Conservation (phyloP, 1,139 yeast genomes). For the Debaryomycetaceae sp. region DNA sequence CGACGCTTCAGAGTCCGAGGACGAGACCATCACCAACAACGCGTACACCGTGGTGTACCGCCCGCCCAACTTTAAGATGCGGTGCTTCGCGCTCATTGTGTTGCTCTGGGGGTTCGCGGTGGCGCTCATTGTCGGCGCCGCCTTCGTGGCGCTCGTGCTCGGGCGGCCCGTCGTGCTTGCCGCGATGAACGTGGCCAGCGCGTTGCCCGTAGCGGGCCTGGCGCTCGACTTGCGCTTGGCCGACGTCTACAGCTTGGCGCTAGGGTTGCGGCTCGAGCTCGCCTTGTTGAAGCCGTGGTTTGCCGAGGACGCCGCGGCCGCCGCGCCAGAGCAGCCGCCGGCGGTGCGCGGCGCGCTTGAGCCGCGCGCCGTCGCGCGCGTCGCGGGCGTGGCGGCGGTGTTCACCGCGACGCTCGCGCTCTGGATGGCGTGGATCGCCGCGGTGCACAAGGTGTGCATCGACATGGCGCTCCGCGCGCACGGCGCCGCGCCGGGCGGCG, state of each 20-base stretch:
- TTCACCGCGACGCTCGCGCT: background rate
- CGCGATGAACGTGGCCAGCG: background rate
- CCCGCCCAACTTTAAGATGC: conserved; percentile 69
- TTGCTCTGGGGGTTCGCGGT: conserved; percentile 72
- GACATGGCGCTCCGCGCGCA: conserved; percentile 19
- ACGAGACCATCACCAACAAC: conserved; percentile 46
- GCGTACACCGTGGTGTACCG: conserved; percentile 76
- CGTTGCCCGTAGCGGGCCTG: background rate
- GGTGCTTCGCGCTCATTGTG: conserved; percentile 54
- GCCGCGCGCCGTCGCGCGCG: no score
- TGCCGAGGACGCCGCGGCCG: conserved; percentile 1
- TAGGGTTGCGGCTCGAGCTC: conserved; percentile 3
- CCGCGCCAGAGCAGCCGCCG: background rate
- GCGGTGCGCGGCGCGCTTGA: no score
- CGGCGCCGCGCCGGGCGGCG: background rate
- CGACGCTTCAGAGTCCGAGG: conserved; percentile 37
- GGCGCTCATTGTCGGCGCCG: conserved; percentile 35
- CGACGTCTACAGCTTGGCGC: conserved; percentile 3
- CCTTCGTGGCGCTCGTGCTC: conserved; percentile 29
- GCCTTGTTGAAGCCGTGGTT: conserved; percentile 3
- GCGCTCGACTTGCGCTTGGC: conserved; percentile 4
- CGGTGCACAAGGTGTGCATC: conserved; percentile 22
- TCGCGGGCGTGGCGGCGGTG: no score
- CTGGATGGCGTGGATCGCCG: conserved; percentile 16
- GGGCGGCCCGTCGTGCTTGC: conserved; percentile 31